Conservation (phyloP, 345 rosid genomes). For the Melaleuca quinquenervia region DNA sequence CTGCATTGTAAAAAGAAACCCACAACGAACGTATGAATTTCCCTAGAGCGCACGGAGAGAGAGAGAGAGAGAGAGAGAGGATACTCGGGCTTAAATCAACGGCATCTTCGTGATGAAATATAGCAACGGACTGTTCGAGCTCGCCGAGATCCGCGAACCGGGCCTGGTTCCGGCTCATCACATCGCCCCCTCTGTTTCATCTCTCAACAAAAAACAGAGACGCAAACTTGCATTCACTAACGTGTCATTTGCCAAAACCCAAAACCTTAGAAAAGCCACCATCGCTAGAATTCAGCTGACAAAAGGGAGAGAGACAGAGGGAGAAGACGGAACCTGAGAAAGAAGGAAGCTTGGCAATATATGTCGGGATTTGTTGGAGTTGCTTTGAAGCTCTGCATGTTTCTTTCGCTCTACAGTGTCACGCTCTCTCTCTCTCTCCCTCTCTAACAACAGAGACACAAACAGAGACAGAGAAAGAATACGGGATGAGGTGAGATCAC, state of each 20-base stretch:
- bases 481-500: slow-evolving; percentile 1
- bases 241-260: neutral
- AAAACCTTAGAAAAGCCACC: neutral
- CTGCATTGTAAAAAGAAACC: neutral
- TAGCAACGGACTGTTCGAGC: slow-evolving; percentile 52
- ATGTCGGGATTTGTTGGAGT: slow-evolving; percentile 36
- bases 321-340: slow-evolving; percentile 44
- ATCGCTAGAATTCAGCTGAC: neutral
- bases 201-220: neutral
- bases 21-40: neutral
- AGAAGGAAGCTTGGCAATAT: slow-evolving; percentile 56
- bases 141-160: slow-evolving; percentile 57
- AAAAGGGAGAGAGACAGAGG: neutral
- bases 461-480: neutral
- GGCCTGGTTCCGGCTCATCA: slow-evolving; percentile 21
- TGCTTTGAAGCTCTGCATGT: slow-evolving; percentile 78
- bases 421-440: neutral
- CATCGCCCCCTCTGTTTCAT: slow-evolving; percentile 29
- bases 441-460: neutral
- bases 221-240: neutral
- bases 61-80: neutral
- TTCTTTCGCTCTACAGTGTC: neutral
- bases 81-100: slow-evolving; percentile 78
- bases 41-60: neutral
- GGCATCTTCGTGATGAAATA: slow-evolving; percentile 58